Evolutionary conservation across 2,329 filamentous ascomycete species (phyloP), one percentile per base, ranked within the genome.

Genomic region (Hypomyces rosellus): DNA sequence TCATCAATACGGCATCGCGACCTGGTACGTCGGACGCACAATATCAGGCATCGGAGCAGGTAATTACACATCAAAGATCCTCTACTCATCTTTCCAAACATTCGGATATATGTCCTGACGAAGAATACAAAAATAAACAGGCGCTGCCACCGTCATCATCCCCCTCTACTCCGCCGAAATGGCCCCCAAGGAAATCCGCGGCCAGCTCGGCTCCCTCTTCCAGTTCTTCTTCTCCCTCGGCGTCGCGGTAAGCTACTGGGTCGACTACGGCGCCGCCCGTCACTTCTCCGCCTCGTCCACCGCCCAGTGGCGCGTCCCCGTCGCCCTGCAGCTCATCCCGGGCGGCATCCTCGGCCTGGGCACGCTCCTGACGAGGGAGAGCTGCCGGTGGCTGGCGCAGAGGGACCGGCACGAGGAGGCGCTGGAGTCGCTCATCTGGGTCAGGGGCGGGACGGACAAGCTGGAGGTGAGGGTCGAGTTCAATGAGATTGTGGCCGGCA

Each of bases 251-350:
- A 64, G 62, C 34, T 71, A 74, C 59, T 72, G 72, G 66, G 57
- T 77, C 18, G 73, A 75, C 51, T 78, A 77, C 48, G 75, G 65
- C 5, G 74, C 75, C 5, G 56, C 61, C 2, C 63, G 66, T 37
- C 65, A 73, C 45, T 60, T 77, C 20, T 51, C 61, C 0, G 50
- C 61, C 0, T 40, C 61, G 1, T 64, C 62, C 0, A 72, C 72
- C 0, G 61, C 58, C 8, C 75, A 78, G 57, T 78, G 75, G 75
- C 74, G 75, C 53, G 69, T 78, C 14, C 72, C 76, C 6, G 67
- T 74, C 3, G 69, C 66, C 2, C 61, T 76, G 14, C 72, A 78
- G 56, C 65, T 78, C 5, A 64, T 78, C 1, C 72, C 73, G 0
- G 74, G 72, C 3, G 73, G 65, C 2, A 59, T 78, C 5, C 59